These are phyloP conservation scores for Penicillium sp. DNA, from an alignment of 2,329 filamentous ascomycete genomes.

Conservation along the genomic window DNA sequence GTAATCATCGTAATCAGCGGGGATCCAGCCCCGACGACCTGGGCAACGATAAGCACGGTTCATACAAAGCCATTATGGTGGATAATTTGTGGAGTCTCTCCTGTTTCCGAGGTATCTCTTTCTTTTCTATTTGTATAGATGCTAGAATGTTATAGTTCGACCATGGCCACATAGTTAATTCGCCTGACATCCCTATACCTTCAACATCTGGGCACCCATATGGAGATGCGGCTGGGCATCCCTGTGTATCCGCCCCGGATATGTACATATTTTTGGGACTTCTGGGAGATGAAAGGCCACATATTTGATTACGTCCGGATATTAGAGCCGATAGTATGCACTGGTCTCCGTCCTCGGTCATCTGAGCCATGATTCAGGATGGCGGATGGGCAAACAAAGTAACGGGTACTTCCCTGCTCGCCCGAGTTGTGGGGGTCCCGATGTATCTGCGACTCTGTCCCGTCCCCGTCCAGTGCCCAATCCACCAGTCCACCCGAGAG, in stretches of 20 bases:
- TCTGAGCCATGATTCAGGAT: background rate
- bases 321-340: background rate
- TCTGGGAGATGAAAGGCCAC: background rate
- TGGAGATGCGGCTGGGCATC: background rate
- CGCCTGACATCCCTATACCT: background rate
- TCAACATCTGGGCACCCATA: background rate
- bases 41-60: conserved; percentile 5
- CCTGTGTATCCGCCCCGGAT: background rate
- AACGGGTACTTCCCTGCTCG: conserved; percentile 22
- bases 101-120: background rate
- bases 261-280: background rate
- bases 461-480: conserved; percentile 23
- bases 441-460: conserved; percentile 8
- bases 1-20: conserved; percentile 10
- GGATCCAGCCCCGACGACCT: conserved; percentile 8
- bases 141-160: background rate
- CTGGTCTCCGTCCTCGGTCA: background rate
- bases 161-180: background rate
- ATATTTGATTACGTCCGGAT: background rate
- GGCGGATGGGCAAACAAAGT: conserved; percentile 2
- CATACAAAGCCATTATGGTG: conserved; percentile 8
- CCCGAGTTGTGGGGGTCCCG: conserved; percentile 9
- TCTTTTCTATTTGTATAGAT: background rate
- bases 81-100: background rate
- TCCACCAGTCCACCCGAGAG: background rate